A percentile compares a stretch with the other conserved stretches of the same genome.
Conservation (phyloP, 2,329 filamentous ascomycete species). For the Stagonosporopsis cucurbitacearum region DNA sequence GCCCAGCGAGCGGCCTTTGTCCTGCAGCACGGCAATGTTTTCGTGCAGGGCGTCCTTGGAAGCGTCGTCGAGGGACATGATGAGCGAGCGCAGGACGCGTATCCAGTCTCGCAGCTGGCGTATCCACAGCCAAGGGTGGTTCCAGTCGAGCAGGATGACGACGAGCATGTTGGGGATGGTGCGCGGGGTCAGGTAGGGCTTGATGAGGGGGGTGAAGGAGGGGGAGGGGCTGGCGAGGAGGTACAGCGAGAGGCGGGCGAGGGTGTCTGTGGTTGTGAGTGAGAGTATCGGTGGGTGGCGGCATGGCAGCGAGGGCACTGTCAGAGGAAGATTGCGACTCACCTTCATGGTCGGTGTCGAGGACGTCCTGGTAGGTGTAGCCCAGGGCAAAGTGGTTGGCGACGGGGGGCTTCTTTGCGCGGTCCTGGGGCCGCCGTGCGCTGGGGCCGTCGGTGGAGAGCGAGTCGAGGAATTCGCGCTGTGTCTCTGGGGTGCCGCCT, state of each 20-base stretch:
- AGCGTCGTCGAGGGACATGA: slow-evolving; percentile 74
- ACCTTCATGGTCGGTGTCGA: slow-evolving; percentile 94
- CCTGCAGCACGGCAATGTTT: slow-evolving; percentile 79
- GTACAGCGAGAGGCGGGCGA: slow-evolving; percentile 88
- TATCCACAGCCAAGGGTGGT: slow-evolving; percentile 90
- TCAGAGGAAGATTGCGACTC: slow-evolving; percentile 24
- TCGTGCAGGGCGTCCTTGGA: slow-evolving; percentile 87
- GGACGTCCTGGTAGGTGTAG: slow-evolving; percentile 93
- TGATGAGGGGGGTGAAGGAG: slow-evolving; percentile 81
- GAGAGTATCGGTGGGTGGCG: too few relatives aligned
- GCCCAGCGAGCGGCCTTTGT: slow-evolving; percentile 51
- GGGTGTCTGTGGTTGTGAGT: slow-evolving; percentile 79
- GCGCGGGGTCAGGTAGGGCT: slow-evolving; percentile 81
- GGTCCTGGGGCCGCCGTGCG: slow-evolving; percentile 60
- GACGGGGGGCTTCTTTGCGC: slow-evolving; percentile 70
- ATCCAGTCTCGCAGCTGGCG: slow-evolving; percentile 90
- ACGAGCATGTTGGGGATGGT: slow-evolving; percentile 85
- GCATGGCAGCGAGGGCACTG: slow-evolving; percentile 18
- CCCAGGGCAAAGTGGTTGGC: slow-evolving; percentile 92
- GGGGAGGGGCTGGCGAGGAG: slow-evolving; percentile 84
- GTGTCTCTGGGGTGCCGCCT: slow-evolving; percentile 83
- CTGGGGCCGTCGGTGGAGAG: slow-evolving; percentile 49
- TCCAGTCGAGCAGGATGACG: slow-evolving; percentile 94
- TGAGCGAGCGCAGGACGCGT: slow-evolving; percentile 77
- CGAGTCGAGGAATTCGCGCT: slow-evolving; percentile 78